A percentile compares a stretch with the other conserved stretches of the same genome.
Conservation (phyloP, 1,284 basidiomycete genomes). For the Sanghuangporus weigelae region DNA sequence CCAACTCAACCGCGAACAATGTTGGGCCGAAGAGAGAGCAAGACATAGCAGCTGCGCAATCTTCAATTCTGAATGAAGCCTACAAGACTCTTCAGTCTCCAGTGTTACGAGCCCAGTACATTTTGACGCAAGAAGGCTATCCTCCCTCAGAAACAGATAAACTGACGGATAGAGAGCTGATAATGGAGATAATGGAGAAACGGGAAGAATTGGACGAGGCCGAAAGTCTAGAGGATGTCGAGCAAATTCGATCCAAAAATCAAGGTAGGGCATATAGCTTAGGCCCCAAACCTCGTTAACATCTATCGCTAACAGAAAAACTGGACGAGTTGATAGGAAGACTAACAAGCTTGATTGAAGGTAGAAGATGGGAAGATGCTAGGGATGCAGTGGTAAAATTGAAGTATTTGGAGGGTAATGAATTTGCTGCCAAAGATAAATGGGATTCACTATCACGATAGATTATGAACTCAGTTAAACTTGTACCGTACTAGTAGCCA, state of each 20-base stretch:
- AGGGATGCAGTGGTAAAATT: constrained; percentile 64
- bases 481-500: neutral
- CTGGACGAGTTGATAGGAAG: constrained; percentile 42
- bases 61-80: constrained; percentile 71
- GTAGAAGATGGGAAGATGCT: constrained; percentile 50
- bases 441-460: constrained; percentile 10
- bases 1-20: constrained; percentile 7
- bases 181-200: constrained; percentile 79
- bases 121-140: constrained; percentile 59
- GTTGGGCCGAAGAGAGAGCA: constrained; percentile 43
- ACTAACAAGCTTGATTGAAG: constrained; percentile 48
- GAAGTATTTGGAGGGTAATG: constrained; percentile 74
- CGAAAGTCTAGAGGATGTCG: constrained; percentile 42
- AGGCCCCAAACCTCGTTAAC: neutral
- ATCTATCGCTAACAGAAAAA: constrained; percentile 38
- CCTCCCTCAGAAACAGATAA: constrained; percentile 71
- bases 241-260: constrained; percentile 51
- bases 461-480: neutral
- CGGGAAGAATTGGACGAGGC: constrained; percentile 77
- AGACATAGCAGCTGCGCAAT: constrained; percentile 58
- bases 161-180: constrained; percentile 65
- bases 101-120: constrained; percentile 62
- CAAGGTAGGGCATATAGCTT: constrained; percentile 41
- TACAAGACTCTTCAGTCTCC: constrained; percentile 66
- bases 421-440: constrained; percentile 53